Evolutionary conservation across 177 flowering plant genomes (phyloP), one percentile per base, ranked within the genome.

Genomic region (Tripterygium wilfordii): DNA sequence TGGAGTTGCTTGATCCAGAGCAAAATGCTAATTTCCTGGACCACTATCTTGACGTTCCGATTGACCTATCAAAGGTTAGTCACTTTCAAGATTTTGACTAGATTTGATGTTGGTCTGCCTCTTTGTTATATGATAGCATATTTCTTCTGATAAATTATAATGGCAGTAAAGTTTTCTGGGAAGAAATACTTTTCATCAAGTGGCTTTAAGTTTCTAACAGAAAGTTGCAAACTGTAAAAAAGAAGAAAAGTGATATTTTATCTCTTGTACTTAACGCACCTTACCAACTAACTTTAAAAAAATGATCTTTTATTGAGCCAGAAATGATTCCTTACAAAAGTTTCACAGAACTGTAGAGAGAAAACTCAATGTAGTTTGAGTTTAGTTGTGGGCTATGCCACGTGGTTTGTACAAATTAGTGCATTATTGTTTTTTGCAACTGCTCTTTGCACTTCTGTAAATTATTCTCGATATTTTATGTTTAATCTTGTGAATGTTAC

Each of bases 1-100:
- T 92, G 61, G 99, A 92, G 76, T 92, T 92, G 53, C 96, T 89
- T 56, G 99, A 92, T 66, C 99, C 99, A 6, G 97, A 92, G 70
- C 99, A 92, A 64, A 92, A 92, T 72, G 92, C 89, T 8, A 86
- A 89, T 60, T 92, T 92, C 62, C 70, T 86, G 24, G 99, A 92
- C 59, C 99, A 92, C 65, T 92, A 92, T 64, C 96, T 92, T 60
- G 98, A 92, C 72, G 98, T 86, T 56, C 82, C 98, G 24, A 86
- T 86, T 65, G 98, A 92, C 60, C 68, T 92, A 37, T 83, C 98
- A 37, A 92, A 92, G 94, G 98, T 81, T 45, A 57, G 80, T 66
- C 30, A 12, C 38, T 22, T 10, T 37, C 2, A 9, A 10, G 18
- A 42, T 2, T 14, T 32, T 16, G 42, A 2, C 12, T 24, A 13